These are phyloP conservation scores for Cyberlindnera nakhonratchasimensis DNA, from an alignment of 805 yeast genomes.

Conservation along the genomic window DNA sequence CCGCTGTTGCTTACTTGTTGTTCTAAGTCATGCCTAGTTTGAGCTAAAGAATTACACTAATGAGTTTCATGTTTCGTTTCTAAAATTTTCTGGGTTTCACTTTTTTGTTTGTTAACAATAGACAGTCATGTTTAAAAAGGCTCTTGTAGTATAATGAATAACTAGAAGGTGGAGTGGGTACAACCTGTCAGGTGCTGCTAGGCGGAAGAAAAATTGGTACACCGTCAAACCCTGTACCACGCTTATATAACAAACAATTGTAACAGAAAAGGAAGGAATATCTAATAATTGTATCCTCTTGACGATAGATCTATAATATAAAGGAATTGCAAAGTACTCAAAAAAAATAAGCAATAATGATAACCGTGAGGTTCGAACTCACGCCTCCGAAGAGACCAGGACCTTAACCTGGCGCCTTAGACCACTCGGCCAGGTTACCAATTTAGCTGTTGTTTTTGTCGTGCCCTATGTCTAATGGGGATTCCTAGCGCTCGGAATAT, in stretches of 20 bases:
- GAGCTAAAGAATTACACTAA: background rate
- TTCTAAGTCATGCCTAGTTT: constrained; percentile 14
- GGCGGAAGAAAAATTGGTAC: too few species aligned
- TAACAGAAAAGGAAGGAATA: too few species aligned
- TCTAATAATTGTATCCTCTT: too few species aligned
- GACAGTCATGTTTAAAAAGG: constrained; percentile 1
- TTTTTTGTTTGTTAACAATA: constrained; percentile 4
- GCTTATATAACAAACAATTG: too few species aligned
- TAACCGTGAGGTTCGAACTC: constrained; percentile 86
- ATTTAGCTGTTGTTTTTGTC: constrained; percentile 4
- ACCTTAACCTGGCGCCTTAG: constrained; percentile 75
- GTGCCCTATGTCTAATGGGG: too few species aligned
- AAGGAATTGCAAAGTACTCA: too few species aligned
- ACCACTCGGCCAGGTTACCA: constrained; percentile 71
- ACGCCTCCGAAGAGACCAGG: constrained; percentile 84
- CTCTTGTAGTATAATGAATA: background rate
- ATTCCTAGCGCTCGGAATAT: background rate
- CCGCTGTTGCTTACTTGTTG: constrained; percentile 30
- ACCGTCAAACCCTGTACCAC: too few species aligned
- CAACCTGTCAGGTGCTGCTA: too few species aligned
- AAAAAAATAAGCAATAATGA: constrained; percentile 36
- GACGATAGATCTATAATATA: too few species aligned
- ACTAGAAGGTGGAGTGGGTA: too few species aligned
- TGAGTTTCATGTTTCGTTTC: constrained; percentile 6
- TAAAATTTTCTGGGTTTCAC: constrained; percentile 3